Base-by-base conservation (phyloP, 805 yeast genomes). In the Spencermartinsiella europaea region DNA sequence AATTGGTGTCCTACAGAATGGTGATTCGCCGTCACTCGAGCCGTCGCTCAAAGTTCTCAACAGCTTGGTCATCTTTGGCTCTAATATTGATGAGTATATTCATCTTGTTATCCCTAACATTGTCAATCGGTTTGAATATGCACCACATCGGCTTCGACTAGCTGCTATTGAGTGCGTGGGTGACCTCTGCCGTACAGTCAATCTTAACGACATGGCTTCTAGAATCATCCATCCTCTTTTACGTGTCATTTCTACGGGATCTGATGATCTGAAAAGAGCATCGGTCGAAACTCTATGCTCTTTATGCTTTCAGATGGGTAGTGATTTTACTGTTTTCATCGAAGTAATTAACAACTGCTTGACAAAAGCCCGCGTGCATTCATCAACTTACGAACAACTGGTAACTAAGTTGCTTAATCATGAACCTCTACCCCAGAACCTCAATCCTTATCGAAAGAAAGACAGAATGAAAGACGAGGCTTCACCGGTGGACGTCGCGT, bases 21-120 rank as follows among this genome's bases (percentile, higher is more conserved):
- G 72, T 42, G 80, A 75, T 48, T 74, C 87, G 0, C 72, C 74
- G 1, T 79, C 79, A 28, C 70, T 77, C 31, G 59, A 59, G 5
- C 51, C 64, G 10, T 79, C 85, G 0, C 67, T 83, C 22, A 81
- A 85, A 53, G 95, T 89, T 0, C 70, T 93, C 57, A 80, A 81
- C 55, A 84, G 95, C 8, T 77, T 93, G 58, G 91, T 88, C 4
- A 82, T 84, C 0, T 88, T 93, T 65, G 97, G 96, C 0, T 71
- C 84, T 21, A 87, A 85, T 59, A 74, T 91, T 40, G 97, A 91
- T 53, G 97, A 93, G 50, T 87, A 85, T 57, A 77, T 84, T 2
- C 96, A 89, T 60, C 74, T 91, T 47, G 77, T 91, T 21, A 75
- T 93, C n/a, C 97, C 98, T 0, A 83, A 83, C 44, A 73, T 90